Percentiles rank a stretch among this genome's conserved stretches.
Conservation (phyloP, 108 stramenopile species). For the Schizochytrium sp. region DNA sequence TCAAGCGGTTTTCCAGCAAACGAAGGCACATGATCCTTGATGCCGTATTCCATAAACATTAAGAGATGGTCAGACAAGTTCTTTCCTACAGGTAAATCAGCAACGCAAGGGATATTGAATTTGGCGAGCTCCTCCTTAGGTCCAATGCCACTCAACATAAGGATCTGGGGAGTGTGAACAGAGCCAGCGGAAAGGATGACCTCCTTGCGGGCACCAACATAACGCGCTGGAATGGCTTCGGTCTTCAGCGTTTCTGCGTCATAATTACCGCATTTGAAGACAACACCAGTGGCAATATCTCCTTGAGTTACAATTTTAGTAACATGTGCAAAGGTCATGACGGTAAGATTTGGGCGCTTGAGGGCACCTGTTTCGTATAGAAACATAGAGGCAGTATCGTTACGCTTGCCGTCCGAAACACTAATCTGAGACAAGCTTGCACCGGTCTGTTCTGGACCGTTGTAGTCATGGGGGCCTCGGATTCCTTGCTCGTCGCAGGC, state of each 20-base stretch:
- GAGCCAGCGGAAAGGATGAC: slow-evolving; percentile 81
- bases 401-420: slow-evolving; percentile 37
- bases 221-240: neutral
- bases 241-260: neutral
- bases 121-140: slow-evolving; percentile 64
- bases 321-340: slow-evolving; percentile 24
- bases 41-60: slow-evolving; percentile 42
- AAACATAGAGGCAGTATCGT: slow-evolving; percentile 44
- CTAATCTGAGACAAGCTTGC: slow-evolving; percentile 19
- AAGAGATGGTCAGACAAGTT: slow-evolving; percentile 78
- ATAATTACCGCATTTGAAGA: slow-evolving; percentile 6
- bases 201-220: slow-evolving; percentile 65
- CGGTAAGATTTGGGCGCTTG: slow-evolving; percentile 29
- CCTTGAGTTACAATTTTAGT: slow-evolving; percentile 12
- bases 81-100: slow-evolving; percentile 62
- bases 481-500: slow-evolving; percentile 69
- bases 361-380: slow-evolving; percentile 7
- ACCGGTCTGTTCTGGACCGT: slow-evolving; percentile 68
- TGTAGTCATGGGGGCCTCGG: slow-evolving; percentile 67
- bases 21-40: slow-evolving; percentile 7
- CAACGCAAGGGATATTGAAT: slow-evolving; percentile 66
- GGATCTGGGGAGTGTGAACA: slow-evolving; percentile 79
- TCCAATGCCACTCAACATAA: slow-evolving; percentile 78
- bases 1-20: neutral
- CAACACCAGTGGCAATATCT: neutral